Conservation (phyloP, 805 yeast species). For the Lipomyces kockii region DNA sequence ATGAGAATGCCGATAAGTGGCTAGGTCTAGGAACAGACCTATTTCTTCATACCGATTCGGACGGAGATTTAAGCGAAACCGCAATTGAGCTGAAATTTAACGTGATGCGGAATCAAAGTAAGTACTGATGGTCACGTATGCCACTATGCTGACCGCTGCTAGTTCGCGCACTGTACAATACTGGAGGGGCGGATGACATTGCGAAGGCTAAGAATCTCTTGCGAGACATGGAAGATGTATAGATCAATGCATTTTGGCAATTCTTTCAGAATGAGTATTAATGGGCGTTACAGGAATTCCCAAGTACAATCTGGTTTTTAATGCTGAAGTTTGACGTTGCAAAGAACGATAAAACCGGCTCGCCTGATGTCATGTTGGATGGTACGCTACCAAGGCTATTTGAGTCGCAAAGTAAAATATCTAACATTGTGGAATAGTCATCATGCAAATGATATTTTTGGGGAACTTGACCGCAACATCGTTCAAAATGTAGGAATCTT, state of each 20-base stretch:
- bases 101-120: conserved; percentile 16
- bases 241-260: background rate
- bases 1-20: conserved; percentile 18
- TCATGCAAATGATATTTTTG: conserved; percentile 28
- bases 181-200: background rate
- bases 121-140: background rate
- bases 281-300: conserved; percentile 6
- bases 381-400: conserved; percentile 5
- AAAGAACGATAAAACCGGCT: conserved; percentile 6
- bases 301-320: conserved; percentile 24
- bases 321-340: conserved; percentile 20
- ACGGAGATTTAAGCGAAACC: conserved; percentile 7
- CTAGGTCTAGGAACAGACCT: conserved; percentile 16
- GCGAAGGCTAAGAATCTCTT: conserved; percentile 19
- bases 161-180: conserved; percentile 13
- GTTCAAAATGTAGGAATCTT: conserved; percentile 11
- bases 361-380: conserved; percentile 19
- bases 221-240: conserved; percentile 22
- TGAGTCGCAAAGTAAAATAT: background rate
- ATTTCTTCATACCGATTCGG: conserved; percentile 6
- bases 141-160: background rate
- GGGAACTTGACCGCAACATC: conserved; percentile 18
- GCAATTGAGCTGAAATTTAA: conserved; percentile 17
- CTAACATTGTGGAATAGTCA: conserved; percentile 5
- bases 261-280: background rate